Evolutionary conservation across 768 basidiomycete genomes (phyloP).

Genomic region (Lactarius akahatsu): DNA sequence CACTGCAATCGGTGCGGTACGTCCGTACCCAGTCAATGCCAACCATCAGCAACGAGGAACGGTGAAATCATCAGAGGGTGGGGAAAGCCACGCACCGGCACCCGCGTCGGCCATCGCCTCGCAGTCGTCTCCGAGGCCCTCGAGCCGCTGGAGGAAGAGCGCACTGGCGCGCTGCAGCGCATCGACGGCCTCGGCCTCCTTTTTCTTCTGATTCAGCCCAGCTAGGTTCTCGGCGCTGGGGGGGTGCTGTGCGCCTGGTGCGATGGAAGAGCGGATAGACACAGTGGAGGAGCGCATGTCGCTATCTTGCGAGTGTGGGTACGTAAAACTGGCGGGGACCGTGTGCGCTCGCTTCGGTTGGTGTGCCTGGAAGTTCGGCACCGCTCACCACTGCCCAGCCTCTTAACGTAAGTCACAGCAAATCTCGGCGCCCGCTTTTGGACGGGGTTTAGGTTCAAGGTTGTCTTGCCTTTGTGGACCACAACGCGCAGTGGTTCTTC

Average conservation of each 20-base stretch:
- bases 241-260: constrained; percentile 44
- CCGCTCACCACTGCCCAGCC: background rate
- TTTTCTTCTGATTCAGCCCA: constrained; percentile 74
- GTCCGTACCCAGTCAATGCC: too few species aligned
- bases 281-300: constrained; percentile 11
- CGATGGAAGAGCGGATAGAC: constrained; percentile 42
- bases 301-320: background rate
- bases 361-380: background rate
- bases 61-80: background rate
- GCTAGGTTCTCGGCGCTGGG: constrained; percentile 50
- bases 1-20: constrained; percentile 41
- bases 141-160: constrained; percentile 64
- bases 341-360: too few species aligned
- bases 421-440: background rate
- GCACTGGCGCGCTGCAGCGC: constrained; percentile 66
- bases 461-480: constrained; percentile 1
- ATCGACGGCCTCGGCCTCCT: constrained; percentile 72
- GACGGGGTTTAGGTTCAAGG: background rate
- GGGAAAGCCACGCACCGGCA: constrained; percentile 44
- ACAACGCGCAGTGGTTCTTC: background rate
- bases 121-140: constrained; percentile 67
- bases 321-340: background rate
- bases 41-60: background rate
- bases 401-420: background rate
- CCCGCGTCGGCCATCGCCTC: constrained; percentile 78